These are phyloP conservation scores for Silene coronaria DNA, from an alignment of 179 eudicot species.

Conservation along the genomic window DNA sequence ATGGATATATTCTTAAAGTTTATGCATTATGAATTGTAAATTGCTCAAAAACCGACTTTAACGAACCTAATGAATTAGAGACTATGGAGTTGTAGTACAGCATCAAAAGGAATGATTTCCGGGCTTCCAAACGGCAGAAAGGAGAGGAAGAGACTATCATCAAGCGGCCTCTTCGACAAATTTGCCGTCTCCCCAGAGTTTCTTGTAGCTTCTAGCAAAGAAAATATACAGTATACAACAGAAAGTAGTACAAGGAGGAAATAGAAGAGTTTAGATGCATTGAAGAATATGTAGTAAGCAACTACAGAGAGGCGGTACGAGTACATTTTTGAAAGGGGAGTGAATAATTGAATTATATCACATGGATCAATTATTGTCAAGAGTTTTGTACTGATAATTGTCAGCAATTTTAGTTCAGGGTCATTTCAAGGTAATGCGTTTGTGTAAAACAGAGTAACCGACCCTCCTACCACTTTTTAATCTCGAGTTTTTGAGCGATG, in stretches of 20 bases:
- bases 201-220: not conserved
- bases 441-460: too few relatives aligned
- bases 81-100: too few relatives aligned
- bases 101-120: conserved; percentile 15
- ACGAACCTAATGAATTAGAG: too few relatives aligned
- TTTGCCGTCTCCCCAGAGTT: not conserved
- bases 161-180: not conserved
- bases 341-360: too few relatives aligned
- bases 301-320: conserved; percentile 17
- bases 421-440: too few relatives aligned
- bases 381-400: not conserved
- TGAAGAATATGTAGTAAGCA: conserved; percentile 22
- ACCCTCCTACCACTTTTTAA: too few relatives aligned
- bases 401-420: too few relatives aligned
- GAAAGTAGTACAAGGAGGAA: not conserved
- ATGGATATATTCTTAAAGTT: not conserved
- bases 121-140: not conserved
- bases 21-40: not conserved
- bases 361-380: too few relatives aligned
- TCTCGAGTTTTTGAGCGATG: not conserved
- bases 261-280: conserved; percentile 11
- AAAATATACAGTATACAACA: not conserved
- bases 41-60: too few relatives aligned
- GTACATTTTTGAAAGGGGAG: conserved; percentile 3
- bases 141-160: not conserved